Conservation (phyloP, 2,329 filamentous ascomycete genomes). For the Colletotrichum somersetense region DNA sequence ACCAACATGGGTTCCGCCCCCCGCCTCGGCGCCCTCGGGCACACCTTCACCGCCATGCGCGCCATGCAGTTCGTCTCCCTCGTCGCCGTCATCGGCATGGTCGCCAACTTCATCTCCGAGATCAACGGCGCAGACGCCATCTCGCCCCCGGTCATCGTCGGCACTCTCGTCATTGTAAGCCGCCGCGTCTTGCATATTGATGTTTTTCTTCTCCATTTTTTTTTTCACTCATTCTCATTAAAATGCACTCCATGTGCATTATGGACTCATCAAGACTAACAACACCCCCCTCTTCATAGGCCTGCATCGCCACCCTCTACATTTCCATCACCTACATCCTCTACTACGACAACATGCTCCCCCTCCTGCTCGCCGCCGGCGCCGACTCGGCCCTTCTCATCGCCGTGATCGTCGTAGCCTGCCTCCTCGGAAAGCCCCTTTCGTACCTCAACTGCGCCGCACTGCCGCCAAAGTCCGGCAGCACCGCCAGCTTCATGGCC, state of each 20-base stretch:
- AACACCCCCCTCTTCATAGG: conserved; percentile 61
- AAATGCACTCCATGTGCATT: not conserved
- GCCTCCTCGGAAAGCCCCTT: conserved; percentile 83
- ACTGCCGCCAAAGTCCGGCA: conserved; percentile 58
- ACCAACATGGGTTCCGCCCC: conserved; percentile 59
- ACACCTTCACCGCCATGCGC: conserved; percentile 81
- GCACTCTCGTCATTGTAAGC: conserved; percentile 83
- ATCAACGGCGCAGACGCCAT: conserved; percentile 76
- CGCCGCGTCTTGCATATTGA: not conserved
- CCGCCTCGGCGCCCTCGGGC: conserved; percentile 78
- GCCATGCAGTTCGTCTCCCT: conserved; percentile 78
- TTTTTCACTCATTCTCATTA: not conserved
- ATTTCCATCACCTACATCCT: conserved; percentile 84
- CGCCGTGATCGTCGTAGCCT: conserved; percentile 81
- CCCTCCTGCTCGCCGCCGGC: conserved; percentile 75
- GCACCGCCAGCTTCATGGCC: conserved; percentile 59
- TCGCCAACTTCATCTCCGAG: conserved; percentile 83
- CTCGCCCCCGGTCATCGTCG: conserved; percentile 80
- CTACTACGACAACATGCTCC: conserved; percentile 81
- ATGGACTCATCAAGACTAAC: conserved; percentile 13
- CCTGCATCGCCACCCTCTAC: conserved; percentile 84
- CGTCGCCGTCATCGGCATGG: conserved; percentile 82
- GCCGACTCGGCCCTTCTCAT: conserved; percentile 79
- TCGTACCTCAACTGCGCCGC: conserved; percentile 79
- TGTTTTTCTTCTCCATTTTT: not conserved